phyloP scores from a whole-genome alignment of 1,284 basidiomycete genomes.

The Puccinia polysora region DNA sequence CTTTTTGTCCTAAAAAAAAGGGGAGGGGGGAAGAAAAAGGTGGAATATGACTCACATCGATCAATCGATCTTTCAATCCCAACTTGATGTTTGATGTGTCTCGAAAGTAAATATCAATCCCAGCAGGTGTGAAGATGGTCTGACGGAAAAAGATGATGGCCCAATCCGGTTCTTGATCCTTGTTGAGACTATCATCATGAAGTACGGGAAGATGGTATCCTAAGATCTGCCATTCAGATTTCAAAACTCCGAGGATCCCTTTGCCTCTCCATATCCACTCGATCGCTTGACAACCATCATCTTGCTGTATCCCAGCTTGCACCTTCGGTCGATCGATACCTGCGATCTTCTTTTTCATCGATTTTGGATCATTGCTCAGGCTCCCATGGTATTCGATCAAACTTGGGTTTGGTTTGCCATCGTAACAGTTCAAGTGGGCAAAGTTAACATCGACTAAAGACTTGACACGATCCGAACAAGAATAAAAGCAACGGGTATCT shows the following conservation, averaged over 20 bases:
- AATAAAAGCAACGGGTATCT: background rate
- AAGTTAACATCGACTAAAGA: background rate
- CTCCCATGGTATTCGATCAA: constrained; percentile 22
- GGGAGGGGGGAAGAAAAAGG: background rate
- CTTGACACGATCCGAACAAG: background rate
- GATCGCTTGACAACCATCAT: background rate
- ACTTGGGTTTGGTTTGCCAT: background rate
- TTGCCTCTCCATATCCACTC: constrained; percentile 57
- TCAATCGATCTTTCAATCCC: constrained; percentile 48
- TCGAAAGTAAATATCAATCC: constrained; percentile 58
- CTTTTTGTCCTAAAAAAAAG: background rate
- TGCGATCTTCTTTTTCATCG: constrained; percentile 10
- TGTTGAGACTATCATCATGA: no score
- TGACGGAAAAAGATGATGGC: constrained; percentile 59
- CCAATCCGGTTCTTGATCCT: constrained; percentile 54
- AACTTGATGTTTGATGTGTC: constrained; percentile 47
- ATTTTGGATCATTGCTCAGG: background rate
- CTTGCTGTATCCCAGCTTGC: background rate
- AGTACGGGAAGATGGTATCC: constrained; percentile 52
- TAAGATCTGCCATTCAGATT: constrained; percentile 59
- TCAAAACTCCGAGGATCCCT: constrained; percentile 56
- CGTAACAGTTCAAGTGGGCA: background rate
- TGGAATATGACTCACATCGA: constrained; percentile 28
- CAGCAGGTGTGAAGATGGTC: constrained; percentile 59
- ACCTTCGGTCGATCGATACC: constrained; percentile 28